Evolutionary conservation across 2,329 filamentous ascomycete genomes (phyloP), one percentile per base, ranked within the genome.

Genomic region (Karstenula rhodostoma): DNA sequence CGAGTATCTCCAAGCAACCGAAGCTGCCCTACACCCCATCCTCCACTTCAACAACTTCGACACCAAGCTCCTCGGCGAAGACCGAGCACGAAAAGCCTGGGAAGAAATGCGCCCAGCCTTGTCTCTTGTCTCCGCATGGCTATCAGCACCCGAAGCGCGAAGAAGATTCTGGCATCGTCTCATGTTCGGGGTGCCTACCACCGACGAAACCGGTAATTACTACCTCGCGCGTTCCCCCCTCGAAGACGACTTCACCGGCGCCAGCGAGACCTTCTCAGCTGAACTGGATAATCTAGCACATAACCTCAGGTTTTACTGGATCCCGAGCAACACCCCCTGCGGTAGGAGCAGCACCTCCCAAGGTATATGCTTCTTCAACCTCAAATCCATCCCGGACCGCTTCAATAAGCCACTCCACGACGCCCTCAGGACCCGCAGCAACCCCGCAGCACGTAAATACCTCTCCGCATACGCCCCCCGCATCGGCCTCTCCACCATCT

Each of bases 11-110:
- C 27, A 33, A 5, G n/a, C 27, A n/a, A 17, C 6, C 15, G 27
- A 49, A 32, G 29, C 8, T 32, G 4, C 8, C 12, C 13, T 49
- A 4, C 47, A 32, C 25, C 47, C 47, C 9, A 32, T 49, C 47
- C 19, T 49, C n/a, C 47, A 33, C 27, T 49, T 33, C 27, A 19
- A 22, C 2, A 49, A 49, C 27, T 49, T 49, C 47, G 47, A 49
- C 17, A 49, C 47, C 17, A 33, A 3, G 3, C 25, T 49, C 2
- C 47, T 49, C 15, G 47, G 47, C 6, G n/a, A 29, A 10, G 12
- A 32, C 15, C n/a, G 13, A 19, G 17, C 47, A 6, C 25, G 17
- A 9, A 12, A 49, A 33, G 47, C 47, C 27, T 49, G 27, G 25
- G 4, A 32, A 8, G 47, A 25, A 25, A 49, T 49, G 47, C 13